Conservation (phyloP, 371 early-diverging fungal species). For the Mucor saturninus region DNA sequence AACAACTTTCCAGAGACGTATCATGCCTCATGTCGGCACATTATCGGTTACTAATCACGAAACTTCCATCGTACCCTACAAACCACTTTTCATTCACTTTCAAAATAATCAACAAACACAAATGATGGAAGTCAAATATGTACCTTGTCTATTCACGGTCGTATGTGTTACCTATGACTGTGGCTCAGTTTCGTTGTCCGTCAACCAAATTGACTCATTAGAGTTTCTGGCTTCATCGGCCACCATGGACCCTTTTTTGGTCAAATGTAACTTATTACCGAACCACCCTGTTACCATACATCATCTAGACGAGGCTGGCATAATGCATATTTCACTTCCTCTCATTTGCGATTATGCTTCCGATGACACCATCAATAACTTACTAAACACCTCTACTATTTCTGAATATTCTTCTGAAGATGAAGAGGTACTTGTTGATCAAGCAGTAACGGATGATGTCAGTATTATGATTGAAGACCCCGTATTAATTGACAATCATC, state of each 20-base stretch:
- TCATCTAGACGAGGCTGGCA: not conserved
- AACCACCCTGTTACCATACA: conserved; percentile 12
- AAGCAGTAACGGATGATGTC: no score
- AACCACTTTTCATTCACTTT: conserved; percentile 1
- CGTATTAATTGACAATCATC: no score
- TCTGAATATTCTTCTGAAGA: no score
- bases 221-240: conserved; percentile 3
- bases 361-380: no score
- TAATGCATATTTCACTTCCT: not conserved
- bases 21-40: conserved; percentile 6
- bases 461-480: no score
- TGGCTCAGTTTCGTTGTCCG: conserved; percentile 8
- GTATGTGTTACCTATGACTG: conserved; percentile 15
- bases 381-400: no score
- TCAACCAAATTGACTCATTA: conserved; percentile 11
- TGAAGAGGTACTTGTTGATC: no score
- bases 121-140: conserved; percentile 1
- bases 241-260: conserved; percentile 10
- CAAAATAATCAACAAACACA: conserved; percentile 8
- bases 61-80: not conserved
- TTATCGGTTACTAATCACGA: not conserved
- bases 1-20: not conserved
- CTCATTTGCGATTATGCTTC: conserved; percentile 3
- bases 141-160: conserved; percentile 8
- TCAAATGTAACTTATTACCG: conserved; percentile 10